phyloP scores from a whole-genome alignment of 495 filamentous ascomycete genomes.

The Filosporella fistucella region DNA sequence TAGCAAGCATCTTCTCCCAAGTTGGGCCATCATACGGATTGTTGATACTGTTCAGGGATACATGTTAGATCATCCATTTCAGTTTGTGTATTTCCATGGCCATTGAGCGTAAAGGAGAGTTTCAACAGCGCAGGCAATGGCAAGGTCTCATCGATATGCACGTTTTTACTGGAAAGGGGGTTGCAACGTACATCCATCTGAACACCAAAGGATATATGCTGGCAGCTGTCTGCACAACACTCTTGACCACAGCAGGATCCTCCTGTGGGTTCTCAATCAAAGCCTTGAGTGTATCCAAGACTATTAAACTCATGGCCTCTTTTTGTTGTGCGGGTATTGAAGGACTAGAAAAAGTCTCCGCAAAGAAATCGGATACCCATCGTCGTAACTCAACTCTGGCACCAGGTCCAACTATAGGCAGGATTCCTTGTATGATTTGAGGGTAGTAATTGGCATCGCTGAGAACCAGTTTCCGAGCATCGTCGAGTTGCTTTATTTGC shows the following conservation, averaged over 20 bases:
- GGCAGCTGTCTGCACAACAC: conserved; percentile 76
- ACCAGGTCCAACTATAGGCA: conserved; percentile 79
- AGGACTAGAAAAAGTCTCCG: conserved; percentile 91
- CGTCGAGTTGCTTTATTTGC: conserved; percentile 79
- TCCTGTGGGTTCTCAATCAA: conserved; percentile 68
- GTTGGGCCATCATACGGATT: conserved; percentile 70
- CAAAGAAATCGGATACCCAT: conserved; percentile 96
- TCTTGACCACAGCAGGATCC: conserved; percentile 73
- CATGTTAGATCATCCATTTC: conserved; percentile 17
- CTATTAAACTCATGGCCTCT: conserved; percentile 63
- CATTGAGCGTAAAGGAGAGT: not conserved
- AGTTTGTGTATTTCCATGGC: not conserved
- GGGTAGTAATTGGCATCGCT: conserved; percentile 79
- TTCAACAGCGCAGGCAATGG: not conserved
- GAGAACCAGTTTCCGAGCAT: conserved; percentile 82
- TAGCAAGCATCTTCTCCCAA: conserved; percentile 84
- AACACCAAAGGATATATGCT: conserved; percentile 90
- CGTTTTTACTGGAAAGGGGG: not conserved
- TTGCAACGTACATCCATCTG: conserved; percentile 79
- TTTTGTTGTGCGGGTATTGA: conserved; percentile 68
- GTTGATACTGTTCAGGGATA: conserved; percentile 58
- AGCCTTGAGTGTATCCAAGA: conserved; percentile 69
- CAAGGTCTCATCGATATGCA: conserved; percentile 1
- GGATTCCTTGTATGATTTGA: conserved; percentile 82
- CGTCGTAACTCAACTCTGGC: conserved; percentile 73